Conservation (phyloP, 2,329 filamentous ascomycete genomes). For the Trichoderma sp. region DNA sequence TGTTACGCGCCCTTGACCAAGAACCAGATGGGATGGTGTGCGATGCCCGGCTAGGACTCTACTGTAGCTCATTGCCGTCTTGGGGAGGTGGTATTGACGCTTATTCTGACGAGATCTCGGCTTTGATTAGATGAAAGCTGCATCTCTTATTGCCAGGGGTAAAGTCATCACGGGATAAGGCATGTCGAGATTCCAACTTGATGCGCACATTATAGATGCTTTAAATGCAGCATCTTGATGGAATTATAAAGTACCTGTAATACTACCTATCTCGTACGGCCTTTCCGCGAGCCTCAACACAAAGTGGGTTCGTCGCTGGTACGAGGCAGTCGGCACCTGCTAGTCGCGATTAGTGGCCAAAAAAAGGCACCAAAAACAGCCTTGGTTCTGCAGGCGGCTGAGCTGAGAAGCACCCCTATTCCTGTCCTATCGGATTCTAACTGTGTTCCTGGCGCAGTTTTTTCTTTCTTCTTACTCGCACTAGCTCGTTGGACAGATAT, state of each 20-base stretch:
- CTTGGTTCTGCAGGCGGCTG: neutral
- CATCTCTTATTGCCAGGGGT: too few relatives aligned
- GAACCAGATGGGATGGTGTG: neutral
- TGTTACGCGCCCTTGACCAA: neutral
- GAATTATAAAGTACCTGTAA: neutral
- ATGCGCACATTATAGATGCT: too few relatives aligned
- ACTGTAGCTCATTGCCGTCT: conserved; percentile 3
- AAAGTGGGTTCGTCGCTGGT: conserved; percentile 1
- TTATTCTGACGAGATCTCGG: too few relatives aligned
- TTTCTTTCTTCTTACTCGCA: neutral
- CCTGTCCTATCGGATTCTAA: too few relatives aligned
- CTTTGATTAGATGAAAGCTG: too few relatives aligned
- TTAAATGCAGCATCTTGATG: too few relatives aligned
- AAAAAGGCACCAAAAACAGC: neutral
- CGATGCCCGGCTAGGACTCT: neutral
- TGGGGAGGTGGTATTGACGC: neutral
- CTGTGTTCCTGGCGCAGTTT: neutral
- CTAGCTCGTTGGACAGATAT: neutral
- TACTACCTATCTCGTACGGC: conserved; percentile 7
- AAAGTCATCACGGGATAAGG: too few relatives aligned
- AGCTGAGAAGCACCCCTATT: conserved; percentile 7
- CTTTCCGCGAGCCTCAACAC: neutral
- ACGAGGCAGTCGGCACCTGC: conserved; percentile 1
- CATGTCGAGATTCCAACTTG: too few relatives aligned
- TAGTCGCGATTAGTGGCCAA: conserved; percentile 11